Evolutionary conservation across 306 rosid species (phyloP).

Genomic region (Cucurbita argyrosperma): DNA sequence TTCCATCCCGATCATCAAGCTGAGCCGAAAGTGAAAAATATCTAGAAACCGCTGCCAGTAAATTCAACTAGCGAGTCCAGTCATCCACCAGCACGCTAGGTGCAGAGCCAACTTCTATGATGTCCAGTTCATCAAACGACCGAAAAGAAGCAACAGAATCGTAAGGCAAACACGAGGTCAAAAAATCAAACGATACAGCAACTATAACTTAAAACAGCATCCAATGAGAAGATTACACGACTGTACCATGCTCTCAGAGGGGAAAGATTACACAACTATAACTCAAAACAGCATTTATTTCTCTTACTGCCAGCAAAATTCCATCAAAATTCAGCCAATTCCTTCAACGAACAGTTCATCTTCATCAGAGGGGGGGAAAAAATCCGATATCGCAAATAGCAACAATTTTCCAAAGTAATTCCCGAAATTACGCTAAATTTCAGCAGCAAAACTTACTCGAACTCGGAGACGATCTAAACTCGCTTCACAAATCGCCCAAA

Average conservation of each 20-base stretch:
- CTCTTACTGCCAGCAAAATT: constrained; percentile 6
- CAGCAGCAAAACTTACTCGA: background rate
- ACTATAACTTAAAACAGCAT: background rate
- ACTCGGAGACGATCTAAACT: constrained; percentile 3
- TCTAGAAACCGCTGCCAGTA: background rate
- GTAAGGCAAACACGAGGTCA: background rate
- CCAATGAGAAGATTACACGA: background rate
- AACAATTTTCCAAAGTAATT: constrained; percentile 1
- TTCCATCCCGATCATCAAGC: background rate
- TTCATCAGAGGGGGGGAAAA: background rate
- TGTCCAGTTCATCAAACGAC: constrained; percentile 13
- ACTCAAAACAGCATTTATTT: background rate
- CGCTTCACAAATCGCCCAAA: constrained; percentile 5
- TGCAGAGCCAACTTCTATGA: background rate
- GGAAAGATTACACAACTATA: background rate
- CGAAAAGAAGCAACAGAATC: background rate
- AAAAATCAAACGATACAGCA: background rate
- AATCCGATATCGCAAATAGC: background rate
- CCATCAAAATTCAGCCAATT: constrained; percentile 8
- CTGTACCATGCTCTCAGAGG: too few relatives aligned
- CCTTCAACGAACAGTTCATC: constrained; percentile 17
- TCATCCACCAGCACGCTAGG: background rate
- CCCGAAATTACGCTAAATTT: background rate
- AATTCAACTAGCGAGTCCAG: background rate
- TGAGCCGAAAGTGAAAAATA: background rate